Evolutionary conservation across 1,139 yeast species (phyloP).

Genomic region (Blastobotrys malaysiensis): DNA sequence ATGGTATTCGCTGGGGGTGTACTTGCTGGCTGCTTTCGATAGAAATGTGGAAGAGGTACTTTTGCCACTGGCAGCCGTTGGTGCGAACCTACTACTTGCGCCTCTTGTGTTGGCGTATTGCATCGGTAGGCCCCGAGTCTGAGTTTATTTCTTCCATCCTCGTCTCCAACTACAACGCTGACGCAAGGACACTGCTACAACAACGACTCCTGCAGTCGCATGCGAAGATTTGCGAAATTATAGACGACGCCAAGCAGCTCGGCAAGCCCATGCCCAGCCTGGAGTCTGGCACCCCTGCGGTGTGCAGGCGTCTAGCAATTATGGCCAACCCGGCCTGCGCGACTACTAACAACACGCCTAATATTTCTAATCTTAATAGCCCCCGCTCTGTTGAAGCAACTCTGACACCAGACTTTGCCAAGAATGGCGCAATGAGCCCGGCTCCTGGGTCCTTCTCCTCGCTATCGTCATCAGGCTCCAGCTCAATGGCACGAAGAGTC

Average conservation of each 20-base stretch:
- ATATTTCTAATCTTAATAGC: not conserved
- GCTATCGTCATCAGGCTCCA: not conserved
- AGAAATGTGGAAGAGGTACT: constrained; percentile 48
- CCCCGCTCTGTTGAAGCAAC: not conserved
- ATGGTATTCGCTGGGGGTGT: constrained; percentile 42
- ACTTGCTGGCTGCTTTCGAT: constrained; percentile 51
- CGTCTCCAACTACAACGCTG: constrained; percentile 27
- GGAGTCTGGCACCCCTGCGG: constrained; percentile 47
- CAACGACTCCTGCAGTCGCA: constrained; percentile 24
- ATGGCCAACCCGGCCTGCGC: constrained; percentile 33
- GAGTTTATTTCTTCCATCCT: constrained; percentile 28
- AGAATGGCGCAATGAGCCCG: not conserved
- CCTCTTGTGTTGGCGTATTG: constrained; percentile 64
- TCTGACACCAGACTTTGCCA: not conserved
- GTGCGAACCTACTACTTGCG: constrained; percentile 66
- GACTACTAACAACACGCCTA: not conserved
- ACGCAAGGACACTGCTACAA: constrained; percentile 26
- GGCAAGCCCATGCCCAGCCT: constrained; percentile 23
- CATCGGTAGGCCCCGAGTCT: constrained; percentile 33
- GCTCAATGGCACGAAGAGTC: constrained; percentile 19
- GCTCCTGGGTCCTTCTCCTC: not conserved
- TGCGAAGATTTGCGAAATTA: constrained; percentile 21
- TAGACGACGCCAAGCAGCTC: constrained; percentile 13
- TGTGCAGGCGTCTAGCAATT: constrained; percentile 44
- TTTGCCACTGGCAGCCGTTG: constrained; percentile 77